These are phyloP conservation scores for Leucosporidium yakuticum DNA, from an alignment of 768 basidiomycete genomes.

Conservation along the genomic window DNA sequence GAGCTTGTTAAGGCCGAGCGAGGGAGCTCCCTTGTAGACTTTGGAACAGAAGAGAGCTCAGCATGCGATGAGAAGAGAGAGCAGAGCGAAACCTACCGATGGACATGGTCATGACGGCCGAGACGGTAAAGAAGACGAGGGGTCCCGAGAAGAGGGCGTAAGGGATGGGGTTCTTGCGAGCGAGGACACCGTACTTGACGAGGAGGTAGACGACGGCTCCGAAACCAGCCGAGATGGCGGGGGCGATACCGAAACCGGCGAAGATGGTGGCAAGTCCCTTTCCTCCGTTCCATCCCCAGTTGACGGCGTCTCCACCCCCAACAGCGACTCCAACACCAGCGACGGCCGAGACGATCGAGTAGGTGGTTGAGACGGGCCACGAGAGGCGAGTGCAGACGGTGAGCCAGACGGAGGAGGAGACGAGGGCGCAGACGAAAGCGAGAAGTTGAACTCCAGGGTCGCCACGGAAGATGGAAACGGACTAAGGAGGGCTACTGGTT, in stretches of 20 bases:
- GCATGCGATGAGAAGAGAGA: neutral
- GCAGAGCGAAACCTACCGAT: constrained; percentile 34
- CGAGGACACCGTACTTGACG: constrained; percentile 44
- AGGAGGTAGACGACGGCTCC: constrained; percentile 42
- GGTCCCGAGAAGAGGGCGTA: constrained; percentile 41
- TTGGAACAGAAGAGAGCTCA: neutral
- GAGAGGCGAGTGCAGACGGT: constrained; percentile 44
- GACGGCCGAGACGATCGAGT: constrained; percentile 48
- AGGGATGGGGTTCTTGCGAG: constrained; percentile 42
- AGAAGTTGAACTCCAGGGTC: constrained; percentile 47
- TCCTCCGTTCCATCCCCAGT: constrained; percentile 45
- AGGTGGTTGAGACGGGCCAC: constrained; percentile 49
- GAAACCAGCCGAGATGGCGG: constrained; percentile 44
- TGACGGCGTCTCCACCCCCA: constrained; percentile 43
- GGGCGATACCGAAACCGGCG: constrained; percentile 36
- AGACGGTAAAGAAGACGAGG: constrained; percentile 37
- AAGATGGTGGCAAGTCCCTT: constrained; percentile 41
- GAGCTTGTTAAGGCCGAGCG: constrained; percentile 43
- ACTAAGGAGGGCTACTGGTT: neutral
- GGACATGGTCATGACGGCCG: constrained; percentile 46
- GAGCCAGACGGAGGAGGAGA: constrained; percentile 41
- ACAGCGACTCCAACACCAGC: constrained; percentile 47
- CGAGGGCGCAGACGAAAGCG: constrained; percentile 47
- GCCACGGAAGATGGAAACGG: constrained; percentile 40
- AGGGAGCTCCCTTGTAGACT: constrained; percentile 47